A percentile compares a stretch with the other conserved stretches of the same genome.
phyloP scores from a whole-genome alignment of 306 rosid species.

The Myrica gale region DNA sequence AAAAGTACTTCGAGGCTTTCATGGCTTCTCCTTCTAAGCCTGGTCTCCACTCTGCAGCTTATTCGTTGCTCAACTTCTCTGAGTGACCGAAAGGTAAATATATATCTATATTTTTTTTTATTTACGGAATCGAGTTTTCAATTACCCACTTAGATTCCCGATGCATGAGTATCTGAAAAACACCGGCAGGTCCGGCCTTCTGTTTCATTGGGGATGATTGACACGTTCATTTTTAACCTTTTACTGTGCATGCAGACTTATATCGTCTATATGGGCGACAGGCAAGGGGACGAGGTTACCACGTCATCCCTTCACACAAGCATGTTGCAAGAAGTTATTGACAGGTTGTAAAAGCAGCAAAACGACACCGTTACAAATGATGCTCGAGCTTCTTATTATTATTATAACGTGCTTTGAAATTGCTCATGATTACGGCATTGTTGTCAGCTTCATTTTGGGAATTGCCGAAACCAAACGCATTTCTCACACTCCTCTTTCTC shows the following conservation, averaged over 20 bases:
- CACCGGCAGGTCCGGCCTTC: neutral
- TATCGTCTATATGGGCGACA: constrained; percentile 45
- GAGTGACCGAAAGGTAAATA: constrained; percentile 18
- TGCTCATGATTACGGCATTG: neutral
- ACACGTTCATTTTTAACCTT: neutral
- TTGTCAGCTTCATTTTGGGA: no score
- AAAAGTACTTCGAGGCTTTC: neutral
- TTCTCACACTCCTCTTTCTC: no score
- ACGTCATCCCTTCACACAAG: constrained; percentile 25
- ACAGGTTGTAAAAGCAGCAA: constrained; percentile 24
- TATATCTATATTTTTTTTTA: neutral
- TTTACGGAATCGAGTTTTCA: neutral
- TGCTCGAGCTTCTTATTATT: neutral
- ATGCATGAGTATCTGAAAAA: neutral
- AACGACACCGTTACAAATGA: neutral
- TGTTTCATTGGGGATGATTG: neutral
- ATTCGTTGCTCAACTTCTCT: constrained; percentile 23
- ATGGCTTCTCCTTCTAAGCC: constrained; percentile 18
- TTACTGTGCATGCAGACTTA: constrained; percentile 33
- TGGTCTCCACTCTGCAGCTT: constrained; percentile 17
- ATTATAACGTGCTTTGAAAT: neutral
- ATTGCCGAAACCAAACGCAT: no score
- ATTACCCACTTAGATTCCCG: neutral
- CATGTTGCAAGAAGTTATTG: constrained; percentile 36
- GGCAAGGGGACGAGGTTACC: constrained; percentile 14